A percentile compares a stretch with the other conserved stretches of the same genome.
These are phyloP conservation scores for Lactarius indigo DNA, from an alignment of 768 basidiomycete genomes.

Conservation along the genomic window DNA sequence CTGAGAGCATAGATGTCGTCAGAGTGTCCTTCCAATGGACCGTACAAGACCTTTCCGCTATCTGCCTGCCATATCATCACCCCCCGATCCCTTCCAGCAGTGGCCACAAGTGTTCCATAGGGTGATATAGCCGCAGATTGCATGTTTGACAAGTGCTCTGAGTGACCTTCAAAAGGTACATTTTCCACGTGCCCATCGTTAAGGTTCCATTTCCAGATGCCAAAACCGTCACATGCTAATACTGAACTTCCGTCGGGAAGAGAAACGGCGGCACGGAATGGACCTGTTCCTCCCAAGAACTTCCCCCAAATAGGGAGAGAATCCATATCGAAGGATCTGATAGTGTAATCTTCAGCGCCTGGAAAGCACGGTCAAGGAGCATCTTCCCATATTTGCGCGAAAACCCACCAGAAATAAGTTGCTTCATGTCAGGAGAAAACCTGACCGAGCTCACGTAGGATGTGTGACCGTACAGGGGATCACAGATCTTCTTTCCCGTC, in stretches of 20 bases:
- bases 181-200: not conserved
- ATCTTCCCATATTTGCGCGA: not conserved
- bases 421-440: conserved; percentile 25
- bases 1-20: conserved; percentile 15
- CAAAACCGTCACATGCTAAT: conserved; percentile 4
- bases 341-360: conserved; percentile 12
- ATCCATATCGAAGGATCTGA: conserved; percentile 20
- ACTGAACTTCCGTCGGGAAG: not conserved
- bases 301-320: conserved; percentile 13
- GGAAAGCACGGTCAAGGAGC: not conserved
- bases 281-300: not conserved
- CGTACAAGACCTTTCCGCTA: conserved; percentile 12
- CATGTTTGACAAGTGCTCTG: conserved; percentile 1
- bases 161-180: not conserved
- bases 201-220: conserved; percentile 8
- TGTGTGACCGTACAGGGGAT: conserved; percentile 16
- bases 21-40: conserved; percentile 22
- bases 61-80: conserved; percentile 21
- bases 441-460: conserved; percentile 5
- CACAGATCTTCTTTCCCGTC: conserved; percentile 12
- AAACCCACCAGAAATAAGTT: conserved; percentile 14
- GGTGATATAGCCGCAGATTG: conserved; percentile 21
- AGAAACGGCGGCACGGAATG: conserved; percentile 8
- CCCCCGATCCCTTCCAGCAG: not conserved
- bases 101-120: conserved; percentile 16